Conservation (phyloP, 1,284 basidiomycete genomes). For the Neolentinus lepideus region DNA sequence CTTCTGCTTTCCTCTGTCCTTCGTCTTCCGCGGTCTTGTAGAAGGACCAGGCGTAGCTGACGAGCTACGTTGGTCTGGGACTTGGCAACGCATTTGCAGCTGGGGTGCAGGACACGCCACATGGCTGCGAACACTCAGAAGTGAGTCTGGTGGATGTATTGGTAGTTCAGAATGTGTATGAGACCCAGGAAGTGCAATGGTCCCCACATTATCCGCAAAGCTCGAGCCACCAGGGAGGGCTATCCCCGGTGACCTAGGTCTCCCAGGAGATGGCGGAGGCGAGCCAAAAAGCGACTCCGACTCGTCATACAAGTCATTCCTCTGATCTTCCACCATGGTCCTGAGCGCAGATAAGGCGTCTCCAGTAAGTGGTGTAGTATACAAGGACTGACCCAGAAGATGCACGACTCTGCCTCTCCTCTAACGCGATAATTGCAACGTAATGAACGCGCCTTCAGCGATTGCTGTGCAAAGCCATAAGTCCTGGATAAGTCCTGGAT, state of each 20-base stretch:
- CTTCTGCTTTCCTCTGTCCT: slow-evolving; percentile 18
- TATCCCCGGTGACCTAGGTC: slow-evolving; percentile 61
- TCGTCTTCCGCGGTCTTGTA: slow-evolving; percentile 5
- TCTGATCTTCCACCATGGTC: slow-evolving; percentile 21
- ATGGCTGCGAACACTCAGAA: slow-evolving; percentile 29
- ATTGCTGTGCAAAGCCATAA: background rate
- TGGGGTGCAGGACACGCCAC: slow-evolving; percentile 1
- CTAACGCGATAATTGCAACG: background rate
- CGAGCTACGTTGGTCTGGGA: slow-evolving; percentile 10
- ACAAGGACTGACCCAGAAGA: background rate
- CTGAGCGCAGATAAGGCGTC: slow-evolving; percentile 5
- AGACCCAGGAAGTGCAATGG: slow-evolving; percentile 93
- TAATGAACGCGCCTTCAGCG: background rate
- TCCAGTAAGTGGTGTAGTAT: background rate
- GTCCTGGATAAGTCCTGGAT: background rate
- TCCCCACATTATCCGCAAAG: slow-evolving; percentile 77
- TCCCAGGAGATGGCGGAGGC: slow-evolving; percentile 60
- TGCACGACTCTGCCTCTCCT: background rate
- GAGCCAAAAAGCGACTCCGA: slow-evolving; percentile 75
- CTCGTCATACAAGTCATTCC: slow-evolving; percentile 28
- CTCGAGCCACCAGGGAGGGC: slow-evolving; percentile 46
- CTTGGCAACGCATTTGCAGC: background rate
- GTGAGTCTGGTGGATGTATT: slow-evolving; percentile 65
- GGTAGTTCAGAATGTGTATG: slow-evolving; percentile 78
- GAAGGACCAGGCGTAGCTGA: slow-evolving; percentile 7